Evolutionary conservation across 768 basidiomycete genomes (phyloP), one percentile per base, ranked within the genome.

Genomic region (Pisolithus tinctorius): DNA sequence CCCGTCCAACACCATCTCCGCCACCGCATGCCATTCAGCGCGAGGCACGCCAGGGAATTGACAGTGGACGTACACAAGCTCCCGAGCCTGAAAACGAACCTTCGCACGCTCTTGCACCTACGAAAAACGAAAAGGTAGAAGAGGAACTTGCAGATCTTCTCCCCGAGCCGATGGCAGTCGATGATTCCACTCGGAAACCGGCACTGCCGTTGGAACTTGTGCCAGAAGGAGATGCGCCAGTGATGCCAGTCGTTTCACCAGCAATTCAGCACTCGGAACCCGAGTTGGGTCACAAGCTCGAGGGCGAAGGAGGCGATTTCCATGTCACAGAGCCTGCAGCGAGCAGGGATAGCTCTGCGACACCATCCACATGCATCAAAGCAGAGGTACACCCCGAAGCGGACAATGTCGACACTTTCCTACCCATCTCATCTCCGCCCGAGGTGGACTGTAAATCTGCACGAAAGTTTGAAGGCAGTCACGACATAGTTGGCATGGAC

Each of bases 371-470:
- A 45, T 36, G 3, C 9, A 31, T 47, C 45, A 47, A 47, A 25
- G 11, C n/a, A 36, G 45, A 47, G 14, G 4, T 7, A 6, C 43
- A 44, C 10, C 20, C 2, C 26, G 45, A 36, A 6, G 45, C 31
- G 10, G 17, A 30, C 52, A 36, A 27, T 48, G 9, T 34, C 25
- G 30, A 45, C 16, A 43, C 48, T 27, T 4, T 48, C 44, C 26
- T 54, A 59, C 30, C 45, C 51, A 45, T 38, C 38, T 42, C 50
- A 42, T 40, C 41, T 43, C 39, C 52, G 47, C 48, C 54, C 58
- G 30, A 49, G 48, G 36, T 53, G 16, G 43, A 45, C 27, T 17
- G 20, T 10, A 45, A 58, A 38, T 40, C 52, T 30, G 40, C 51
- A 13, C 17, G 39, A 25, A 38, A 14, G 11, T 17, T 47, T 13